Conservation (phyloP, 2,329 filamentous ascomycete species). For the Xylariaceae sp. region DNA sequence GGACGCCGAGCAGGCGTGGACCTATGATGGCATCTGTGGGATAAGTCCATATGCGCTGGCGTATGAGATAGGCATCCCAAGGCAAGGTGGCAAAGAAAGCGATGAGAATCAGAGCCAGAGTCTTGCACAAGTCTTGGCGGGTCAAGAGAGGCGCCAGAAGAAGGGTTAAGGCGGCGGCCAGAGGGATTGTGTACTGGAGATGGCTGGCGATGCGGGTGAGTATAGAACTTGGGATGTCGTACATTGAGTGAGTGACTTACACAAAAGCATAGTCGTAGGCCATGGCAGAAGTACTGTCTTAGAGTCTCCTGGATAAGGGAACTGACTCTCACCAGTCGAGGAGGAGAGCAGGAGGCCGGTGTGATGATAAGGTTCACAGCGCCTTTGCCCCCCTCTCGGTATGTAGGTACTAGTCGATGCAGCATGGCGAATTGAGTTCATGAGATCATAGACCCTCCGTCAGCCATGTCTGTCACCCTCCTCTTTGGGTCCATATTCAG, state of each 20-base stretch:
- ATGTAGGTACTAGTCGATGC: background rate
- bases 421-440: slow-evolving; percentile 2
- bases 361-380: slow-evolving; percentile 12
- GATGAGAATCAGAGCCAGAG: slow-evolving; percentile 56
- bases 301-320: background rate
- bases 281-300: slow-evolving; percentile 17
- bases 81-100: slow-evolving; percentile 66
- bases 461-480: background rate
- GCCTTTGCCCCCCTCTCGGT: background rate
- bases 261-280: slow-evolving; percentile 30
- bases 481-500: background rate
- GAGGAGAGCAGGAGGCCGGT: background rate
- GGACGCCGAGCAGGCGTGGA: slow-evolving; percentile 59
- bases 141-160: slow-evolving; percentile 60
- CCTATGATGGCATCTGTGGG: slow-evolving; percentile 62
- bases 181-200: slow-evolving; percentile 63
- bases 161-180: slow-evolving; percentile 54
- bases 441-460: slow-evolving; percentile 22
- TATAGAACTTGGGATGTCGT: background rate
- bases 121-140: slow-evolving; percentile 58
- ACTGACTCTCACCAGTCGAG: background rate
- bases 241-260: slow-evolving; percentile 17
- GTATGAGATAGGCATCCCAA: slow-evolving; percentile 74
- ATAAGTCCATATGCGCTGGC: slow-evolving; percentile 66
- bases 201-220: slow-evolving; percentile 42